These are phyloP conservation scores for Agrocybe chaxingu DNA, from an alignment of 768 basidiomycete genomes.

Conservation along the genomic window DNA sequence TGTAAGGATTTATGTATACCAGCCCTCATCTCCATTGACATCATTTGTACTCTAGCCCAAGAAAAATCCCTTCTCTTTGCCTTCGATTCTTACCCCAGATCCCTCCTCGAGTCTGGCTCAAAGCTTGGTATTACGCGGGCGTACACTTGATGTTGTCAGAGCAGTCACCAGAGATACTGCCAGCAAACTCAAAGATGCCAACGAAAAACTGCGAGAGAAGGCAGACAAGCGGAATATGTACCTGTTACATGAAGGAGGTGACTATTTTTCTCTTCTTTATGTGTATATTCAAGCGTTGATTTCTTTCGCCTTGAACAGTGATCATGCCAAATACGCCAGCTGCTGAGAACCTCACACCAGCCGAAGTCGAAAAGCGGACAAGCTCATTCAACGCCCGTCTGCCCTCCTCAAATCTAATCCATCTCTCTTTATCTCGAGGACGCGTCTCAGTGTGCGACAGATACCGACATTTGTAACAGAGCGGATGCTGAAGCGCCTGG, in stretches of 20 bases:
- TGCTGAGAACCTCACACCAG: slow-evolving; percentile 62
- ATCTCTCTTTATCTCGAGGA: slow-evolving; percentile 90
- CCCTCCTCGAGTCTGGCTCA: slow-evolving; percentile 83
- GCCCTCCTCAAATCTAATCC: slow-evolving; percentile 87
- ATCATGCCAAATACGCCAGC: slow-evolving; percentile 87
- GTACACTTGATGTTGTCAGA: slow-evolving; percentile 85
- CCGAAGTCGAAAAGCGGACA: slow-evolving; percentile 84
- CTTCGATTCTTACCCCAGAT: slow-evolving; percentile 91
- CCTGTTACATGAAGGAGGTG: slow-evolving; percentile 93
- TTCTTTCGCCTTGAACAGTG: slow-evolving; percentile 42
- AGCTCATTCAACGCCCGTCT: slow-evolving; percentile 80
- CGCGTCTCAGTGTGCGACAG: slow-evolving; percentile 90
- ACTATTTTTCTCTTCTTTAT: slow-evolving; percentile 20
- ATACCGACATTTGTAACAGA: slow-evolving; percentile 90
- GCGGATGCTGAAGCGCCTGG: slow-evolving; percentile 83
- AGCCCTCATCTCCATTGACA: not conserved
- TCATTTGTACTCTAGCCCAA: slow-evolving; percentile 36
- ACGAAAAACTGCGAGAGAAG: slow-evolving; percentile 81
- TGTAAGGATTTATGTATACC: slow-evolving; percentile 17
- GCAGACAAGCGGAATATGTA: slow-evolving; percentile 96
- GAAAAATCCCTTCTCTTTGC: slow-evolving; percentile 84
- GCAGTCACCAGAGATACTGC: slow-evolving; percentile 93
- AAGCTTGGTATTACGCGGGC: slow-evolving; percentile 84
- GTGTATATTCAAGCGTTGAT: not conserved
- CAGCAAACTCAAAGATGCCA: slow-evolving; percentile 81